Percentiles rank a stretch among this genome's conserved stretches.
Conservation (phyloP, 2,329 filamentous ascomycete species). For the Neonectria coccinea region DNA sequence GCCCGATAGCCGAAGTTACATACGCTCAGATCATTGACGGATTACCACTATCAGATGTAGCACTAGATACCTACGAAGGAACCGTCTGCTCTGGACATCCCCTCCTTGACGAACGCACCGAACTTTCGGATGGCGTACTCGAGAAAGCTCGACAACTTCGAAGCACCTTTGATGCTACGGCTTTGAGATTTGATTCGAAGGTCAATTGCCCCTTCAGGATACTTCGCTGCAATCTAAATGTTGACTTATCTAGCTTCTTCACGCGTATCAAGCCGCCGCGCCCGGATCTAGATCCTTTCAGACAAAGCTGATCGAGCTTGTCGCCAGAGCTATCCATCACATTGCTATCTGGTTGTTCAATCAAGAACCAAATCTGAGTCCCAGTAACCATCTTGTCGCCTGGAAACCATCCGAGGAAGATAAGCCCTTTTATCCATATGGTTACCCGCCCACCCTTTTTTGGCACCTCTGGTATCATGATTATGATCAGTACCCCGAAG, state of each 20-base stretch:
- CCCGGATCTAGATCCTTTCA: constrained; percentile 44
- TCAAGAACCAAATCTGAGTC: constrained; percentile 36
- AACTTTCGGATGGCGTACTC: constrained; percentile 35
- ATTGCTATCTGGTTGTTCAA: constrained; percentile 44
- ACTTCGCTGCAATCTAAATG: neutral
- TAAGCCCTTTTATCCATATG: constrained; percentile 18
- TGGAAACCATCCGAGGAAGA: constrained; percentile 40
- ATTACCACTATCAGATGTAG: constrained; percentile 27
- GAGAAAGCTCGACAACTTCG: constrained; percentile 34
- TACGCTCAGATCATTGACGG: constrained; percentile 45
- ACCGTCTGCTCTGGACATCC: constrained; percentile 26
- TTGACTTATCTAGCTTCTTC: constrained; percentile 35
- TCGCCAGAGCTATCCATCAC: constrained; percentile 46
- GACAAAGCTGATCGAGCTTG: constrained; percentile 48
- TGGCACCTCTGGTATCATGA: constrained; percentile 34
- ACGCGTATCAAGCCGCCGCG: constrained; percentile 39
- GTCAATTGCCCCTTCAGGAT: constrained; percentile 14
- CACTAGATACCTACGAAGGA: neutral
- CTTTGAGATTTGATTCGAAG: constrained; percentile 26
- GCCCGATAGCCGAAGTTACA: constrained; percentile 25
- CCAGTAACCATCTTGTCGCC: constrained; percentile 37
- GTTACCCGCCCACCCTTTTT: constrained; percentile 46
- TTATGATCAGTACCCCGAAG: constrained; percentile 25
- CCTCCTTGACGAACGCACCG: constrained; percentile 32
- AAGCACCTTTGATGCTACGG: constrained; percentile 12